Conservation (phyloP, 2,329 filamentous ascomycete genomes). For the Mycogone perniciosa region DNA sequence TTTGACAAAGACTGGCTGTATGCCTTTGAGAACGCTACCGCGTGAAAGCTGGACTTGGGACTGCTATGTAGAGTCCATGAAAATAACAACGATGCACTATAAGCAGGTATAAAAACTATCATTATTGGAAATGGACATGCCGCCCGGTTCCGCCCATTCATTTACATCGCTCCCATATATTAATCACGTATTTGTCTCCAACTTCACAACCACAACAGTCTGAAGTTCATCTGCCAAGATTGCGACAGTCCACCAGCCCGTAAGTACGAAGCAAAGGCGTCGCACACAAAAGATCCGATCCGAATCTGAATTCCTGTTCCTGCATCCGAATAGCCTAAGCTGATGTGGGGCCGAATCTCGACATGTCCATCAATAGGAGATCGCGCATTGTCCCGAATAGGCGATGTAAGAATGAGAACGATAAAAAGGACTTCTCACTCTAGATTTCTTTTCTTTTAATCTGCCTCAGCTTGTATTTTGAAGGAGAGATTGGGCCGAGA, state of each 20-base stretch:
- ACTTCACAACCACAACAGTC: no score
- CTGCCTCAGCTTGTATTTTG: no score
- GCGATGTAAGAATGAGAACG: not conserved
- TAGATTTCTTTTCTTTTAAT: not conserved
- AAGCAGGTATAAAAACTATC: not conserved
- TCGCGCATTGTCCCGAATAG: not conserved
- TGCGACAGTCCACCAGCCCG: not conserved
- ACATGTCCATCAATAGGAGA: not conserved
- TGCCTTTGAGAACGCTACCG: not conserved
- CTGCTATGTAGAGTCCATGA: no score
- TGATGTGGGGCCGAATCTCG: slow-evolving; percentile 2
- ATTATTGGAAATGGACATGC: no score
- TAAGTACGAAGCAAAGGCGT: not conserved
- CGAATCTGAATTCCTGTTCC: not conserved
- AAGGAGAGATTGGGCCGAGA: no score
- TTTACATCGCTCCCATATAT: no score
- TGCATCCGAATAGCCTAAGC: not conserved
- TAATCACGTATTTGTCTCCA: no score
- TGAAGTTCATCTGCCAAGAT: no score
- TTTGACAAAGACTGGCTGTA: not conserved
- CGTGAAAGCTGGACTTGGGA: not conserved
- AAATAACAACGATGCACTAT: no score
- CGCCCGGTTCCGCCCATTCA: no score
- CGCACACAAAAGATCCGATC: not conserved
- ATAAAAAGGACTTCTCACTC: not conserved